Percentiles rank a stretch among this genome's conserved stretches.
Evolutionary conservation across 768 basidiomycete species (phyloP).

Genomic region (Gymnopilus dilepis): DNA sequence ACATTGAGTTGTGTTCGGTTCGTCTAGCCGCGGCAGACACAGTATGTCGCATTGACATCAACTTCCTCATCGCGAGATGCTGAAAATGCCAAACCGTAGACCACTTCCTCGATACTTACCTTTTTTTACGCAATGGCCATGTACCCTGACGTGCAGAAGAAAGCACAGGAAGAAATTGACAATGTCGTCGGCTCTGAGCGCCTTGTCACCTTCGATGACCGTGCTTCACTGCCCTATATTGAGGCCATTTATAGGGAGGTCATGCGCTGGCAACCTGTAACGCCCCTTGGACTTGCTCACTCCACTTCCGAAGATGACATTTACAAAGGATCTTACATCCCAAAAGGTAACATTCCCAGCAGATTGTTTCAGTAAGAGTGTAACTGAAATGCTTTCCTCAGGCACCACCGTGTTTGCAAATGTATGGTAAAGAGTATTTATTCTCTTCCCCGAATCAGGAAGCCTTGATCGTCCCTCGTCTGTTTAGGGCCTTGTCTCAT

Average conservation of each 20-base stretch:
- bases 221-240: constrained; percentile 27
- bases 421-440: background rate
- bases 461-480: background rate
- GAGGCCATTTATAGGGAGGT: constrained; percentile 18
- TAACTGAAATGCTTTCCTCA: background rate
- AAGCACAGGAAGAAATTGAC: constrained; percentile 39
- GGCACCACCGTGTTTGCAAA: constrained; percentile 1
- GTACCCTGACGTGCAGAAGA: constrained; percentile 34
- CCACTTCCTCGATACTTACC: constrained; percentile 19
- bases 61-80: background rate
- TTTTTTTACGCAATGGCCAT: constrained; percentile 35
- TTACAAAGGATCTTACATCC: constrained; percentile 32
- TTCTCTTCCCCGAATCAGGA: background rate
- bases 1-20: background rate
- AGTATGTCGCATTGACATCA: background rate
- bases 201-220: constrained; percentile 31
- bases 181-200: constrained; percentile 31
- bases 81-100: constrained; percentile 6
- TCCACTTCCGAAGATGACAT: constrained; percentile 31
- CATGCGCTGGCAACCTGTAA: constrained; percentile 25
- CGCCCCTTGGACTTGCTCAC: constrained; percentile 29
- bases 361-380: background rate
- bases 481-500: constrained; percentile 3
- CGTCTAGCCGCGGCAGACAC: constrained; percentile 20
- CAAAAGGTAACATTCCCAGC: constrained; percentile 20